Evolutionary conservation across 805 yeast species (phyloP).

Genomic region (Nakazawaea anatomiae): DNA sequence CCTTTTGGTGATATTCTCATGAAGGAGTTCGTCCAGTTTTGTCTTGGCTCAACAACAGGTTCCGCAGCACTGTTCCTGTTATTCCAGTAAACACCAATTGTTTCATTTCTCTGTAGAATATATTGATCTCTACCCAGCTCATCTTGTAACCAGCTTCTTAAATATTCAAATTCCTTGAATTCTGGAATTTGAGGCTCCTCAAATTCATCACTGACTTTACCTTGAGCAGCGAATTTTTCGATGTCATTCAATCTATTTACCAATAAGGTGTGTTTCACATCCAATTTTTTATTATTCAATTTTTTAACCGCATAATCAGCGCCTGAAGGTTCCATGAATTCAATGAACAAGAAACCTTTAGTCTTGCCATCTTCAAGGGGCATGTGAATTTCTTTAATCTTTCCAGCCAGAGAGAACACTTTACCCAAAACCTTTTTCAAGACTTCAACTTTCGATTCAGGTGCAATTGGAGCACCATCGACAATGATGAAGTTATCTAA

Average conservation of each 20-base stretch:
- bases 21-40: slow-evolving; percentile 81
- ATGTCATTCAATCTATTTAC: slow-evolving; percentile 81
- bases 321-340: slow-evolving; percentile 58
- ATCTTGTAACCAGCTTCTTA: slow-evolving; percentile 90
- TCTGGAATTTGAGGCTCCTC: slow-evolving; percentile 68
- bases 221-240: slow-evolving; percentile 68
- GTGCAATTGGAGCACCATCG: slow-evolving; percentile 95
- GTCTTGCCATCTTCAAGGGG: slow-evolving; percentile 78
- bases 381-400: slow-evolving; percentile 73
- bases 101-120: slow-evolving; percentile 70
- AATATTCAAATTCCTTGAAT: slow-evolving; percentile 70
- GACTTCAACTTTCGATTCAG: slow-evolving; percentile 79
- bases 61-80: slow-evolving; percentile 66
- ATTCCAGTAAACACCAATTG: slow-evolving; percentile 85
- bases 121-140: slow-evolving; percentile 86
- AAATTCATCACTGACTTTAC: slow-evolving; percentile 55
- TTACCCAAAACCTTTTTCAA: slow-evolving; percentile 81
- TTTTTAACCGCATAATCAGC: slow-evolving; percentile 77
- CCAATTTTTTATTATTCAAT: slow-evolving; percentile 85
- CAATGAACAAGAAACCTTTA: slow-evolving; percentile 82
- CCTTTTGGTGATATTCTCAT: slow-evolving; percentile 94
- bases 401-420: slow-evolving; percentile 73
- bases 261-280: slow-evolving; percentile 83
- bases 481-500: slow-evolving; percentile 78
- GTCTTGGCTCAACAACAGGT: slow-evolving; percentile 70